These are phyloP conservation scores for Boletus vinaceobasis DNA, from an alignment of 768 basidiomycete genomes.

Conservation along the genomic window DNA sequence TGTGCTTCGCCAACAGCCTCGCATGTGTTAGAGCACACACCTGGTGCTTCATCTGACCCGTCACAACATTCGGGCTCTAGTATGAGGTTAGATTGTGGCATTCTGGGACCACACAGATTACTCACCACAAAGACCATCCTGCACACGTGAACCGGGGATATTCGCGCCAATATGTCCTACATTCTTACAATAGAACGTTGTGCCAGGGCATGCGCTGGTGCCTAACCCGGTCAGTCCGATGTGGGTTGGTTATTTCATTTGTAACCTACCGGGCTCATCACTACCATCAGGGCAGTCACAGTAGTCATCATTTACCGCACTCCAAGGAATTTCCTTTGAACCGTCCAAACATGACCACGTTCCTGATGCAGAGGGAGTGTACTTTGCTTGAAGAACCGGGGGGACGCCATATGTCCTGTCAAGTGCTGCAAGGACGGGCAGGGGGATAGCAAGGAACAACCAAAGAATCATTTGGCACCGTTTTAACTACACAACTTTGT, in stretches of 20 bases:
- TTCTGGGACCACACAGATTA: neutral
- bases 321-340: slow-evolving; percentile 72
- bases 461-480: slow-evolving; percentile 44
- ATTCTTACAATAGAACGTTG: slow-evolving; percentile 81
- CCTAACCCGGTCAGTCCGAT: slow-evolving; percentile 41
- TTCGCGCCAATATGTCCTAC: slow-evolving; percentile 79
- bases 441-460: slow-evolving; percentile 40
- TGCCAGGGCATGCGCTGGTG: slow-evolving; percentile 78
- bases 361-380: slow-evolving; percentile 47
- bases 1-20: slow-evolving; percentile 68
- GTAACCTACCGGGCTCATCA: slow-evolving; percentile 77
- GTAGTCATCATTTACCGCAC: slow-evolving; percentile 87
- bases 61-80: slow-evolving; percentile 92
- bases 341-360: slow-evolving; percentile 82
- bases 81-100: slow-evolving; percentile 10
- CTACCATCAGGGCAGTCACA: slow-evolving; percentile 95
- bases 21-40: slow-evolving; percentile 78
- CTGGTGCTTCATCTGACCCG: slow-evolving; percentile 86
- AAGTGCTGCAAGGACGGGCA: slow-evolving; percentile 39
- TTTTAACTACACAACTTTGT: neutral
- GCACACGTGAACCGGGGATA: slow-evolving; percentile 80
- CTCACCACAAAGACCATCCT: slow-evolving; percentile 91
- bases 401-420: slow-evolving; percentile 57
- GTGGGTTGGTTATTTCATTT: slow-evolving; percentile 4
- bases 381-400: slow-evolving; percentile 53